These are phyloP conservation scores for Kurtzmaniella quercitrusa DNA, from an alignment of 1,139 yeast species.

Conservation along the genomic window DNA sequence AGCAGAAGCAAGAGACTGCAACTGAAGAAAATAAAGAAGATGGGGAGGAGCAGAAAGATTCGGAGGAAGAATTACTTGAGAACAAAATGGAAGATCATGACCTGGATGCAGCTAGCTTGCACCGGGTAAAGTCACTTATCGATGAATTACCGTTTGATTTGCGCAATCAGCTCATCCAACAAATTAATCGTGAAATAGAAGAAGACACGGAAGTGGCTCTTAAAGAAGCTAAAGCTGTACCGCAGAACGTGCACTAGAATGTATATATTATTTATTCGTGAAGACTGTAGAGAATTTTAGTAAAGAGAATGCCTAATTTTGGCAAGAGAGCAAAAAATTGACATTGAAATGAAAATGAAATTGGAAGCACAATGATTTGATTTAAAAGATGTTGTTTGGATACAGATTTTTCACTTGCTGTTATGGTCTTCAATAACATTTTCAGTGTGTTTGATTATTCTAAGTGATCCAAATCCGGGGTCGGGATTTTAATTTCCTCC, in stretches of 20 bases:
- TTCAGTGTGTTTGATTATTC: too few relatives aligned
- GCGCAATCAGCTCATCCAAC: constrained; percentile 27
- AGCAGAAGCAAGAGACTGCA: constrained; percentile 18
- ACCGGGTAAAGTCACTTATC: constrained; percentile 28
- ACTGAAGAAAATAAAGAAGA: constrained; percentile 9
- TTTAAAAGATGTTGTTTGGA: too few relatives aligned
- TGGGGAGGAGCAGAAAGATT: constrained; percentile 11
- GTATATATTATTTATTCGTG: constrained; percentile 8
- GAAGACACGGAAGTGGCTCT: constrained; percentile 13
- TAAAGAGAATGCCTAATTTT: background rate
- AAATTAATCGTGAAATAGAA: constrained; percentile 24
- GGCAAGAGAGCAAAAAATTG: background rate
- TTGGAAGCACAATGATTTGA: background rate
- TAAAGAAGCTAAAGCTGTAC: constrained; percentile 10
- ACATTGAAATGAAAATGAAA: background rate
- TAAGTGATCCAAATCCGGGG: too few relatives aligned
- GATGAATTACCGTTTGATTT: constrained; percentile 37
- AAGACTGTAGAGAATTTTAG: background rate
- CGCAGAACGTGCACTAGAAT: constrained; percentile 8
- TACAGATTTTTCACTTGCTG: too few relatives aligned
- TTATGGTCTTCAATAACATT: too few relatives aligned
- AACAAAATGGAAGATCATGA: constrained; percentile 2
- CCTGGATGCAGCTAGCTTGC: constrained; percentile 13
- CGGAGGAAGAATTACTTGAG: constrained; percentile 18
- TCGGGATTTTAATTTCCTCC: too few relatives aligned